These are phyloP conservation scores for Moringa oleifera DNA, from an alignment of 345 rosid species.

Conservation along the genomic window DNA sequence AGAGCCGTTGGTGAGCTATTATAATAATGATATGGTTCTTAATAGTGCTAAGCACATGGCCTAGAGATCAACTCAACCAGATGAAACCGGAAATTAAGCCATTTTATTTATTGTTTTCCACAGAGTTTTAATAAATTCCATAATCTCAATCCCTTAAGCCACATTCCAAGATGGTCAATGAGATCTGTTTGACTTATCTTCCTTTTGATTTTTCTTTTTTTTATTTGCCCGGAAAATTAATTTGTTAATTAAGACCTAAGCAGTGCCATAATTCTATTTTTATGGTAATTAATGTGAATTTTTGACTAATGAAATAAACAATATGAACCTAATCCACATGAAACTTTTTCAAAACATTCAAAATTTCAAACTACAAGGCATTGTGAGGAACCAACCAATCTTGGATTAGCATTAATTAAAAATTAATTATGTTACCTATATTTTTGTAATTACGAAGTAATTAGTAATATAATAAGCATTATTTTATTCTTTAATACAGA, in stretches of 20 bases:
- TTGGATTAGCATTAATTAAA: too few species aligned
- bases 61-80: background rate
- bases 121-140: background rate
- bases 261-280: too few species aligned
- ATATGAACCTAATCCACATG: conserved; percentile 8
- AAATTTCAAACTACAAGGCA: too few species aligned
- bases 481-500: too few species aligned
- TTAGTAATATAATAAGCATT: too few species aligned
- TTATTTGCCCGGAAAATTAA: too few species aligned
- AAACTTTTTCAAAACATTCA: conserved; percentile 13
- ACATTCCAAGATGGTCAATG: conserved; percentile 28
- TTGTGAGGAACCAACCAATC: too few species aligned
- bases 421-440: too few species aligned
- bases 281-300: conserved; percentile 11
- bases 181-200: background rate
- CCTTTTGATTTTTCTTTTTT: conserved; percentile 7
- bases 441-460: too few species aligned
- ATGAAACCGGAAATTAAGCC: background rate
- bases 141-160: background rate
- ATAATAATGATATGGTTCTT: too few species aligned
- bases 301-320: conserved; percentile 8
- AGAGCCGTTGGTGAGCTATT: too few species aligned
- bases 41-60: conserved; percentile 12
- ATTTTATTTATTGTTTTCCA: background rate
- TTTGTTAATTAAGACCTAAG: too few species aligned